Percentiles rank a stretch among this genome's conserved stretches.
Evolutionary conservation across 2,329 filamentous ascomycete genomes (phyloP).

Genomic region (Diaporthe helianthi): DNA sequence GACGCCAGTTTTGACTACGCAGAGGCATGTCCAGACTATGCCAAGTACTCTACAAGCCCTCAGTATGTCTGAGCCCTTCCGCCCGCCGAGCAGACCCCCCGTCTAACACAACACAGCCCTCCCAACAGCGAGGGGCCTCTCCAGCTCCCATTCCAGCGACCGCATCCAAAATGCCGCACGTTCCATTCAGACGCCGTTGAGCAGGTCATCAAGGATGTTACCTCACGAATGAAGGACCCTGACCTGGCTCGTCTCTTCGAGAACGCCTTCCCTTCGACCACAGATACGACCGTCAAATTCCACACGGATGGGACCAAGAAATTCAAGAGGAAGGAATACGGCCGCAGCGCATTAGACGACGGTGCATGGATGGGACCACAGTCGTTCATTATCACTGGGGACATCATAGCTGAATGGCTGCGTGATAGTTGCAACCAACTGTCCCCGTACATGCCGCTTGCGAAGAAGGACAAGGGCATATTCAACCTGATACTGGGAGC

Average conservation of each 20-base stretch:
- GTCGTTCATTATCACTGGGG: slow-evolving; percentile 90
- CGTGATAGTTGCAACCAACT: slow-evolving; percentile 92
- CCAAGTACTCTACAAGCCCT: slow-evolving; percentile 61
- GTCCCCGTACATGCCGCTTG: slow-evolving; percentile 84
- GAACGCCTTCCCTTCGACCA: slow-evolving; percentile 91
- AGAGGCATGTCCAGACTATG: slow-evolving; percentile 69
- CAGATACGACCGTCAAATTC: slow-evolving; percentile 90
- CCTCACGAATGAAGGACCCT: slow-evolving; percentile 78
- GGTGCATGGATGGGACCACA: slow-evolving; percentile 83
- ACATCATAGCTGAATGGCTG: slow-evolving; percentile 94
- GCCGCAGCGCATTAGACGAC: slow-evolving; percentile 51
- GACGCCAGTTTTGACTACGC: slow-evolving; percentile 42
- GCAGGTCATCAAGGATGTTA: slow-evolving; percentile 84
- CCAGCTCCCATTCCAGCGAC: slow-evolving; percentile 84
- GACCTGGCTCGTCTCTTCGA: slow-evolving; percentile 93
- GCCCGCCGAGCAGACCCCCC: slow-evolving; percentile 34
- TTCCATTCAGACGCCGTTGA: slow-evolving; percentile 90
- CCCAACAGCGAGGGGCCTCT: slow-evolving; percentile 83
- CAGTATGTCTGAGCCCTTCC: slow-evolving; percentile 57
- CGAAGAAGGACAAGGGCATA: slow-evolving; percentile 80
- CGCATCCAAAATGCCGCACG: slow-evolving; percentile 81
- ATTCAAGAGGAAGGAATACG: slow-evolving; percentile 47
- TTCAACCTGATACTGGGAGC: slow-evolving; percentile 85
- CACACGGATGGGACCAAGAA: slow-evolving; percentile 69
- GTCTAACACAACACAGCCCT: slow-evolving; percentile 55